These are phyloP conservation scores for Aspergillus latus DNA, from an alignment of 2,329 filamentous ascomycete species.

Conservation along the genomic window DNA sequence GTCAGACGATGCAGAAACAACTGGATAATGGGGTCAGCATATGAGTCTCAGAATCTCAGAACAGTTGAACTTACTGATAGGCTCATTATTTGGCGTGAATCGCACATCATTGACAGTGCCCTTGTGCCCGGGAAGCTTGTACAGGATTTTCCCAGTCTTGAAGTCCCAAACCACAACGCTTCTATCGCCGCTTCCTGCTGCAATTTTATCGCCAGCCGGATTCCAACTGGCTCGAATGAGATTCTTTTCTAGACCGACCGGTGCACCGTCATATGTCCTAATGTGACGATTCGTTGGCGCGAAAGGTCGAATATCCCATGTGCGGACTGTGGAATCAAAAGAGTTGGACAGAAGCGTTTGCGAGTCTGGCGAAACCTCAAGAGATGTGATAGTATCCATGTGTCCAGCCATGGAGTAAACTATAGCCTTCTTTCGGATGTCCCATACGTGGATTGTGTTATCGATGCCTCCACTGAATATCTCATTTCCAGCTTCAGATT, in stretches of 20 bases:
- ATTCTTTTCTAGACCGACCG: conserved; percentile 85
- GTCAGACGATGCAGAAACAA: conserved; percentile 88
- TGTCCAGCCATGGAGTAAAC: conserved; percentile 88
- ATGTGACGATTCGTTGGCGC: conserved; percentile 83
- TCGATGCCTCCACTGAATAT: conserved; percentile 94
- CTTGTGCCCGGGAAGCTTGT: conserved; percentile 94
- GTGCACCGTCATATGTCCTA: conserved; percentile 88
- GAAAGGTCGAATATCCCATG: conserved; percentile 95
- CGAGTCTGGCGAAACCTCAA: conserved; percentile 88
- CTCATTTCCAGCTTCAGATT: conserved; percentile 94
- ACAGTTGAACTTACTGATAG: conserved; percentile 69
- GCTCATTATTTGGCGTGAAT: conserved; percentile 80
- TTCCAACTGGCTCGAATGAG: conserved; percentile 90
- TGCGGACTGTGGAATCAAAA: conserved; percentile 89
- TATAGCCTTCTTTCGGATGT: conserved; percentile 85
- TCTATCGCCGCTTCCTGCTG: conserved; percentile 84
- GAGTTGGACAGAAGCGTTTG: conserved; percentile 88
- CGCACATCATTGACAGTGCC: conserved; percentile 93
- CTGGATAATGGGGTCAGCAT: conserved; percentile 46
- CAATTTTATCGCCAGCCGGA: conserved; percentile 78
- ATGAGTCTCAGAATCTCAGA: not conserved
- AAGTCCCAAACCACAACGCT: conserved; percentile 90
- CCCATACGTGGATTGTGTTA: conserved; percentile 97
- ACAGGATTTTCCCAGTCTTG: conserved; percentile 82
- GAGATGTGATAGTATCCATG: conserved; percentile 84